Evolutionary conservation across 2,329 filamentous ascomycete genomes (phyloP).

Genomic region (Proliferodiscus dingleyae): DNA sequence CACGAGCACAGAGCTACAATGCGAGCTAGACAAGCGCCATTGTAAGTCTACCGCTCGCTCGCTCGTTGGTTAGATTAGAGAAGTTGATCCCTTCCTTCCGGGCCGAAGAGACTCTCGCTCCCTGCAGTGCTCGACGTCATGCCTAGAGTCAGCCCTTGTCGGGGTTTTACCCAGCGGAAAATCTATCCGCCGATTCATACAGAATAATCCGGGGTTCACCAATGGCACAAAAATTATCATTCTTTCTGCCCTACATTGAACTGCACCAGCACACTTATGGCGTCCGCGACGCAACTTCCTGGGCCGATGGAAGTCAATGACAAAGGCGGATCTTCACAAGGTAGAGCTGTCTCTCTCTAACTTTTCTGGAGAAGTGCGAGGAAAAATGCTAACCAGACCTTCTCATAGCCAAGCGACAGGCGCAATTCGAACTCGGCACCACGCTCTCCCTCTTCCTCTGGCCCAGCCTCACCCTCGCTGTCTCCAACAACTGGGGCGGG

Average conservation of each 20-base stretch:
- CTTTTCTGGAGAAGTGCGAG: not conserved
- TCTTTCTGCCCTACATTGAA: conserved; percentile 5
- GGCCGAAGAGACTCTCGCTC: too few species aligned
- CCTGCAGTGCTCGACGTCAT: too few species aligned
- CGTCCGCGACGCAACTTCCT: conserved; percentile 17
- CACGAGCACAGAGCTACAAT: too few species aligned
- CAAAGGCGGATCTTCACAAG: conserved; percentile 10
- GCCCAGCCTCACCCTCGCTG: conserved; percentile 81
- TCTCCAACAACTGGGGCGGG: conserved; percentile 84
- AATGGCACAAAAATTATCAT: conserved; percentile 16
- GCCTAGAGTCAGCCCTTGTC: too few species aligned
- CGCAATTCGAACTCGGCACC: conserved; percentile 79
- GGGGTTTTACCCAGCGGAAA: too few species aligned
- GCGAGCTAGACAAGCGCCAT: too few species aligned
- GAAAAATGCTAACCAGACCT: conserved; percentile 8
- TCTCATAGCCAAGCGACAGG: conserved; percentile 48
- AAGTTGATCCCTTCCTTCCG: too few species aligned
- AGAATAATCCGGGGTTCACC: too few species aligned
- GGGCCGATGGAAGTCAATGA: conserved; percentile 15
- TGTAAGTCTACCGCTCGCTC: too few species aligned
- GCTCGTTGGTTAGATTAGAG: too few species aligned
- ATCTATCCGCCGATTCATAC: too few species aligned
- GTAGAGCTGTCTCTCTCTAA: conserved; percentile 12
- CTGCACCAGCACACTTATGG: conserved; percentile 14
- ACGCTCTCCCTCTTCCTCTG: conserved; percentile 82